Percentiles rank a stretch among this genome's conserved stretches.
These are phyloP conservation scores for Collybia sordida DNA, from an alignment of 768 basidiomycete species.

Conservation along the genomic window DNA sequence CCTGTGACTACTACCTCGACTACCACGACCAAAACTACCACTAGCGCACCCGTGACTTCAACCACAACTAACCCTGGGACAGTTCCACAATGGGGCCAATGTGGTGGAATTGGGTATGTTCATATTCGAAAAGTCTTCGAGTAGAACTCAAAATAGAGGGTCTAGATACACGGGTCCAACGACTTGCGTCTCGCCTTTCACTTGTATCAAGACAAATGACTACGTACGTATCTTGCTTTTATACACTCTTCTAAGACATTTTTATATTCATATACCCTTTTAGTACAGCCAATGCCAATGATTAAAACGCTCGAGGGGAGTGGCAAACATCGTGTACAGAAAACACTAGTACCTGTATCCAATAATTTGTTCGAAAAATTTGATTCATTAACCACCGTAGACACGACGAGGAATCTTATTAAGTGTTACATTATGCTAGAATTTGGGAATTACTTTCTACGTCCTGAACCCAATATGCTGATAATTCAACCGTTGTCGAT, in stretches of 20 bases:
- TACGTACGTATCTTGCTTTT: constrained; percentile 24
- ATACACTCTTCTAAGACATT: not conserved
- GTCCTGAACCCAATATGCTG: no score
- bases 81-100: constrained; percentile 42
- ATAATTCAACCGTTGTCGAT: no score
- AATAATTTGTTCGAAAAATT: no score
- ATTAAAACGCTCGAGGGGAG: no score
- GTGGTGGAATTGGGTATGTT: constrained; percentile 37
- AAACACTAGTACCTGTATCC: no score
- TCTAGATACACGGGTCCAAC: constrained; percentile 35
- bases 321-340: no score
- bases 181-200: constrained; percentile 31
- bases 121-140: not conserved
- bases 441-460: no score
- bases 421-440: no score
- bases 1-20: not conserved
- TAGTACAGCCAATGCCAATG: constrained; percentile 25
- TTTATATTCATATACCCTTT: not conserved
- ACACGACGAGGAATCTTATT: no score
- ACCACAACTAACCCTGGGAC: constrained; percentile 18
- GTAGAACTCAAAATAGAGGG: not conserved
- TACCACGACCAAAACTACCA: constrained; percentile 6
- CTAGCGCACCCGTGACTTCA: constrained; percentile 16
- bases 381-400: no score
- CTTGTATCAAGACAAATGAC: constrained; percentile 30